A percentile compares a stretch with the other conserved stretches of the same genome.
phyloP scores from a whole-genome alignment of 148 eudicot genomes.

The Chenopodium quinoa region DNA sequence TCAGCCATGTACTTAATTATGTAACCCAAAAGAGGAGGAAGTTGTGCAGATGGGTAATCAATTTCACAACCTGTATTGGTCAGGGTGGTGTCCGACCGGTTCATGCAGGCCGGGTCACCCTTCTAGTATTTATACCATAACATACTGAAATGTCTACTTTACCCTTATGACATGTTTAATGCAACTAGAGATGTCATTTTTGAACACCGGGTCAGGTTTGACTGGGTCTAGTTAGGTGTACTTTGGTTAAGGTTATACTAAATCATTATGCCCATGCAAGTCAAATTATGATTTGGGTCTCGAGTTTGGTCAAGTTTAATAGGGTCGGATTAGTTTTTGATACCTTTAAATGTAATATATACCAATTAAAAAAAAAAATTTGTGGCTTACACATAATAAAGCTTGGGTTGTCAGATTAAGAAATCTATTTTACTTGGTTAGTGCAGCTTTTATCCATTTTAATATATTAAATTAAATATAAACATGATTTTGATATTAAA shows the following conservation, averaged over 20 bases:
- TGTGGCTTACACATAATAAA: conserved; percentile 6
- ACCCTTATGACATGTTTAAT: conserved; percentile 15
- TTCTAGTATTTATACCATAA: neutral
- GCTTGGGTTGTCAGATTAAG: neutral
- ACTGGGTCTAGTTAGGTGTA: too few species aligned
- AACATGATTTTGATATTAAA: too few species aligned
- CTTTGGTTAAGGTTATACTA: too few species aligned
- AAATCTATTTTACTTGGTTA: neutral
- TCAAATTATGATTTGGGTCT: too few species aligned
- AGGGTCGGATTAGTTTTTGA: too few species aligned
- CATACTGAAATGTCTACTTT: conserved; percentile 10
- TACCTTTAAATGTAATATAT: neutral
- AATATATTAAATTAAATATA: neutral
- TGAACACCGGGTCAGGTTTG: too few species aligned
- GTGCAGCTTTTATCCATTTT: conserved; percentile 9
- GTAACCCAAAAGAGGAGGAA: conserved; percentile 36
- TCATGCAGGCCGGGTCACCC: conserved; percentile 51
- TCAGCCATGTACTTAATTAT: conserved; percentile 34
- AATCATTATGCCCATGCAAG: too few species aligned
- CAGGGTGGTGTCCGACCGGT: conserved; percentile 55
- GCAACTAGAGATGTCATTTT: too few species aligned
- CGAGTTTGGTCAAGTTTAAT: too few species aligned
- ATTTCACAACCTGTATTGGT: conserved; percentile 39
- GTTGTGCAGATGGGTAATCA: conserved; percentile 36
- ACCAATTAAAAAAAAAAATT: neutral